phyloP scores from a whole-genome alignment of 1,284 basidiomycete genomes.

The Sutorius eximius region DNA sequence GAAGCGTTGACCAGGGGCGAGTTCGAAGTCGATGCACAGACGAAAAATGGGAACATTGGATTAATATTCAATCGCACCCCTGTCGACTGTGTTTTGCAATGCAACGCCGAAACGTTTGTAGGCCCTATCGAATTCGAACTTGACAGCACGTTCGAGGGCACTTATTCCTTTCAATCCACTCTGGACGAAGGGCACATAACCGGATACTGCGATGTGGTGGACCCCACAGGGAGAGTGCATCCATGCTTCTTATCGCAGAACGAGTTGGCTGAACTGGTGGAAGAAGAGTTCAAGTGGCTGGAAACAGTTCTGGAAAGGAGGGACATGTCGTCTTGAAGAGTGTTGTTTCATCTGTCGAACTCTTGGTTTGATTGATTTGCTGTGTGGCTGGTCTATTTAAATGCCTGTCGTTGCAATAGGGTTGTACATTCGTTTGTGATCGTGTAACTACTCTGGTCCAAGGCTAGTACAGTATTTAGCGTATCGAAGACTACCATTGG shows the following conservation, averaged over 20 bases:
- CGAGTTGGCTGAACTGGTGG: constrained; percentile 3
- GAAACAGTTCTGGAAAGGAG: constrained; percentile 11
- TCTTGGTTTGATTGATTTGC: constrained; percentile 23
- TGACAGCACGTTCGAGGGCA: constrained; percentile 45
- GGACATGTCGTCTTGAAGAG: constrained; percentile 25
- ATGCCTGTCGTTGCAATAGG: background rate
- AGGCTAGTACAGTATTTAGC: no score
- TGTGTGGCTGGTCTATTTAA: background rate
- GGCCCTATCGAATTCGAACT: constrained; percentile 35
- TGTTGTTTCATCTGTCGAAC: constrained; percentile 12
- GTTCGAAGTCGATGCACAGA: constrained; percentile 36
- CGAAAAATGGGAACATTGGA: constrained; percentile 33
- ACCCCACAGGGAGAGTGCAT: constrained; percentile 42
- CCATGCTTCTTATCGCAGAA: constrained; percentile 25
- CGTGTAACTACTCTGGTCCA: no score
- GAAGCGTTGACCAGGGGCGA: constrained; percentile 29
- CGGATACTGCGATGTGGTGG: constrained; percentile 26
- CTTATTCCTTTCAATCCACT: constrained; percentile 37
- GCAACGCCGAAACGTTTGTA: constrained; percentile 34
- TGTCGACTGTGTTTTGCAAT: constrained; percentile 39
- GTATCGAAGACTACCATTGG: no score
- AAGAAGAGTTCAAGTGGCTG: constrained; percentile 29
- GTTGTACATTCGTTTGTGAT: background rate
- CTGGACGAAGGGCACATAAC: constrained; percentile 24
- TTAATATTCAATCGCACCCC: constrained; percentile 40